These are phyloP conservation scores for Flaveria linearis DNA, from an alignment of 129 eudicot species.

Conservation along the genomic window DNA sequence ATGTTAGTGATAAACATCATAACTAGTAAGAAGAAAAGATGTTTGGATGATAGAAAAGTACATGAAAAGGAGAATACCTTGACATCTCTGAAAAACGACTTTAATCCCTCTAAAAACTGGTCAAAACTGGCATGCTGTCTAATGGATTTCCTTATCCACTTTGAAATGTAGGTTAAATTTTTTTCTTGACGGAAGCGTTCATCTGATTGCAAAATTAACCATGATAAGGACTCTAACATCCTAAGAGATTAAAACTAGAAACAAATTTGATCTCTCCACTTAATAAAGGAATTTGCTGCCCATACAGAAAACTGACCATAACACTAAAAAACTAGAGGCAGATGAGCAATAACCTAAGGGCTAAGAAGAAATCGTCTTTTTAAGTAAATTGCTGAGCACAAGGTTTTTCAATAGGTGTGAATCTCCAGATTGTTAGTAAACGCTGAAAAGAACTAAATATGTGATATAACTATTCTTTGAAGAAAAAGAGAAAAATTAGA, in stretches of 20 bases:
- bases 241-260: neutral
- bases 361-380: neutral
- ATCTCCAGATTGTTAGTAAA: neutral
- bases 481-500: neutral
- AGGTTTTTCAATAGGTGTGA: neutral
- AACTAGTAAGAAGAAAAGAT: neutral
- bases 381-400: neutral
- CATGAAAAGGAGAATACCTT: constrained; percentile 47
- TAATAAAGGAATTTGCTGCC: neutral
- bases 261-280: neutral
- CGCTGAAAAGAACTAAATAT: neutral
- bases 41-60: neutral
- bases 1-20: constrained; percentile 14
- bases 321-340: neutral
- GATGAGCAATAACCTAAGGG: neutral
- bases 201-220: constrained; percentile 52
- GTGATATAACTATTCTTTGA: neutral
- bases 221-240: constrained; percentile 16
- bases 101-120: constrained; percentile 63
- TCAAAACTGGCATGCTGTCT: constrained; percentile 66
- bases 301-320: neutral
- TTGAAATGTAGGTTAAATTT: constrained; percentile 70
- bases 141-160: constrained; percentile 89
- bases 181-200: constrained; percentile 79
- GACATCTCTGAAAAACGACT: constrained; percentile 63